Percentiles rank a stretch among this genome's conserved stretches.
These are phyloP conservation scores for Sarcocystis neurona DNA, from an alignment of 169 alveolate species.

Conservation along the genomic window DNA sequence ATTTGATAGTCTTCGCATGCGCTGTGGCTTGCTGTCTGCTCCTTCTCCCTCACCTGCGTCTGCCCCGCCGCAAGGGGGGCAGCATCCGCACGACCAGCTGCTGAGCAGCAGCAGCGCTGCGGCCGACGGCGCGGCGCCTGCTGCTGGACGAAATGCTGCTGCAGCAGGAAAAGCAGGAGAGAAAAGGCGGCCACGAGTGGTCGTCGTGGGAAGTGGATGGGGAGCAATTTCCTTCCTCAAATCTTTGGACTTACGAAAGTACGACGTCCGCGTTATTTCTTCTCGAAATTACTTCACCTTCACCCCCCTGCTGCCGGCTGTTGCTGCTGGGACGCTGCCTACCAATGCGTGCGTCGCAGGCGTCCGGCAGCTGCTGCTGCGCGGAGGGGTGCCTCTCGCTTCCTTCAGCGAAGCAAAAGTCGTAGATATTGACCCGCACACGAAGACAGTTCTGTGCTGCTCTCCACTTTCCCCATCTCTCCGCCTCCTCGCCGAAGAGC, in stretches of 20 bases:
- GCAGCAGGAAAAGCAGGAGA: not conserved
- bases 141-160: not conserved
- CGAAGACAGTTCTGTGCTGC: constrained; percentile 13
- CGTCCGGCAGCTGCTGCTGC: constrained; percentile 11
- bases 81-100: too few species aligned
- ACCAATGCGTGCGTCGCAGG: constrained; percentile 46
- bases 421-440: constrained; percentile 2
- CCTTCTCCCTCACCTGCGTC: not conserved
- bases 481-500: too few species aligned
- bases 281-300: constrained; percentile 63
- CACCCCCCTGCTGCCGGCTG: constrained; percentile 66
- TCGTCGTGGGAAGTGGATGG: constrained; percentile 67
- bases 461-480: too few species aligned
- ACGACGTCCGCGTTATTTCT: constrained; percentile 56
- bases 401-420: constrained; percentile 40
- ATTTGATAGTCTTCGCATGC: not conserved
- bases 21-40: not conserved
- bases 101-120: too few species aligned
- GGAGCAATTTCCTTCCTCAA: constrained; percentile 45
- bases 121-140: too few species aligned
- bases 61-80: not conserved
- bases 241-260: constrained; percentile 38
- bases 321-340: constrained; percentile 50
- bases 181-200: constrained; percentile 33
- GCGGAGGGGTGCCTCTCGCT: constrained; percentile 32